phyloP scores from a whole-genome alignment of 2,329 filamentous ascomycete genomes.

The Orbilia quercus region DNA sequence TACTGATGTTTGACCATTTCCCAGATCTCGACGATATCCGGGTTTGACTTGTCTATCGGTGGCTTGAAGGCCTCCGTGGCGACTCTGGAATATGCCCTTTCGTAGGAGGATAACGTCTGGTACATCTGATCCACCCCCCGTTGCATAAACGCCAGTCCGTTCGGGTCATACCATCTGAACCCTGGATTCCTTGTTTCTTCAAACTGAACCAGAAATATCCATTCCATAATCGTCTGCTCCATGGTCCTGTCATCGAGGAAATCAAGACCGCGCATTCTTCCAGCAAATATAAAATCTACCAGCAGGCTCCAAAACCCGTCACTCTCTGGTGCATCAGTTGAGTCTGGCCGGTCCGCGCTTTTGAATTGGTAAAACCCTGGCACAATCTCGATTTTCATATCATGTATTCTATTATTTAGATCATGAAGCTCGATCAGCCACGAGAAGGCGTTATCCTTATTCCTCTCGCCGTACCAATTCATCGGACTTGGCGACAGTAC shows the following conservation, averaged over 20 bases:
- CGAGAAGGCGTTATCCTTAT: neutral
- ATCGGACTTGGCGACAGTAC: neutral
- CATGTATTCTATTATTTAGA: neutral
- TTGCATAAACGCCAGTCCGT: neutral
- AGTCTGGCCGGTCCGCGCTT: neutral
- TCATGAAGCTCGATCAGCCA: neutral
- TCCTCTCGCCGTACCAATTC: neutral
- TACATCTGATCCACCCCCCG: constrained; percentile 1
- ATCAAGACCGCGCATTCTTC: neutral
- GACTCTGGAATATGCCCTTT: neutral
- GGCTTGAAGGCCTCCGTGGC: neutral
- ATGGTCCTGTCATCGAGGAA: neutral
- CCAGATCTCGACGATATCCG: constrained; percentile 7
- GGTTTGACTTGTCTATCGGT: constrained; percentile 5
- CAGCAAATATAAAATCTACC: neutral
- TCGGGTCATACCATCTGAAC: neutral
- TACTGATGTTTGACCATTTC: neutral
- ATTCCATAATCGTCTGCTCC: neutral
- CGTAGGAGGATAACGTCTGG: neutral
- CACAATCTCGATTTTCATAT: neutral
- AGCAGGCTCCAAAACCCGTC: constrained; percentile 1
- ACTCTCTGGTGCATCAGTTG: neutral
- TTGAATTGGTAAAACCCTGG: neutral
- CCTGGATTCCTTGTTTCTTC: neutral
- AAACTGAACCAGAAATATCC: neutral